Evolutionary conservation across 352 stramenopile genomes (phyloP).

Genomic region (Paralagenidium karlingii): DNA sequence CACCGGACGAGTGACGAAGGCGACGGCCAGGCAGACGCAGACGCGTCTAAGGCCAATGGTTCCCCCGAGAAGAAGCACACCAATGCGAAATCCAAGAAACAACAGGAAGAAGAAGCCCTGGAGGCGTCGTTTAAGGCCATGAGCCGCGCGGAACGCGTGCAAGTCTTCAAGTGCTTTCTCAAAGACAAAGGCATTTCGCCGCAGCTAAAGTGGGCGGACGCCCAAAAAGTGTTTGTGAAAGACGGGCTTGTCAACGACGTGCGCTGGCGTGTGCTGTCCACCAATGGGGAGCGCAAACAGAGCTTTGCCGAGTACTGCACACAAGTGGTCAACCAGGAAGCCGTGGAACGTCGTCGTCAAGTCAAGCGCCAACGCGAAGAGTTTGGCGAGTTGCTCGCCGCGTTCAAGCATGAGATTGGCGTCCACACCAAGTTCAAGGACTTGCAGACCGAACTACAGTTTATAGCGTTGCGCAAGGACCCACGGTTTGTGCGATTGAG

Average conservation of each 20-base stretch:
- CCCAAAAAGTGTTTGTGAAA: conserved; percentile 41
- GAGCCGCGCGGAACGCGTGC: conserved; percentile 31
- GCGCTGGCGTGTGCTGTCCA: conserved; percentile 45
- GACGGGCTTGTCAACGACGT: conserved; percentile 30
- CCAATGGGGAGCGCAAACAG: conserved; percentile 74
- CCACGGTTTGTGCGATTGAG: conserved; percentile 45
- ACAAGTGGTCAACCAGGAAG: conserved; percentile 49
- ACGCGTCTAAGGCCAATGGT: background rate
- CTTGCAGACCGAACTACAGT: conserved; percentile 22
- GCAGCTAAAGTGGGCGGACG: conserved; percentile 65
- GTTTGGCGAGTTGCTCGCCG: conserved; percentile 50
- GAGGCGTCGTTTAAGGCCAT: conserved; percentile 28
- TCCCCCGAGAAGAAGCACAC: conserved; percentile 1
- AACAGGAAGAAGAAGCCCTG: conserved; percentile 27
- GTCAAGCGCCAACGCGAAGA: conserved; percentile 67
- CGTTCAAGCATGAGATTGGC: conserved; percentile 28
- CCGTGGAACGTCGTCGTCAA: conserved; percentile 45
- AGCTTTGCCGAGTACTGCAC: conserved; percentile 74
- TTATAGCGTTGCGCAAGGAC: conserved; percentile 54
- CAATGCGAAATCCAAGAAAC: conserved; percentile 14
- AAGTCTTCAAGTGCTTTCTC: conserved; percentile 59
- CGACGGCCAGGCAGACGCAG: conserved; percentile 9
- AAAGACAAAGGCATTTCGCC: conserved; percentile 51
- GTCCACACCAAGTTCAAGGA: conserved; percentile 23
- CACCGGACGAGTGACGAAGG: conserved; percentile 15